Percentiles rank a stretch among this genome's conserved stretches.
phyloP scores from a whole-genome alignment of 1,139 yeast species.

The Yamadazyma spencermartinsiae region DNA sequence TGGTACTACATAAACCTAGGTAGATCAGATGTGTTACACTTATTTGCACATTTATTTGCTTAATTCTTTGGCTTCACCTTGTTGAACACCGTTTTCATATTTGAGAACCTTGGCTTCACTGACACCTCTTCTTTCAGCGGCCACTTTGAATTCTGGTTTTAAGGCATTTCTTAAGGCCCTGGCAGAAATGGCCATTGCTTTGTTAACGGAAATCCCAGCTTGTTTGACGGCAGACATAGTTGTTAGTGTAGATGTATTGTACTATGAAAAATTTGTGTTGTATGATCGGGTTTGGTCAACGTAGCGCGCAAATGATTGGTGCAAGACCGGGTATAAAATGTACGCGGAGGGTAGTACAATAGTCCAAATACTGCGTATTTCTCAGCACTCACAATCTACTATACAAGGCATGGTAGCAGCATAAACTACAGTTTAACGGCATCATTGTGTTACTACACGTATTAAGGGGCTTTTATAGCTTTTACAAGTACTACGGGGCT shows the following conservation, averaged over 20 bases:
- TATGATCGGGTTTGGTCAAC: conserved; percentile 4
- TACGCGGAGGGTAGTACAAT: background rate
- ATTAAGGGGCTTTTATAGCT: too few relatives aligned
- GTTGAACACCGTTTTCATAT: conserved; percentile 64
- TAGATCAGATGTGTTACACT: conserved; percentile 1
- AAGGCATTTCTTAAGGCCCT: conserved; percentile 84
- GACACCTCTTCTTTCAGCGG: conserved; percentile 71
- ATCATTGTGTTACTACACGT: too few relatives aligned
- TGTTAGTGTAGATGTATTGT: background rate
- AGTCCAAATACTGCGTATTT: background rate
- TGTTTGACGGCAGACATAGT: conserved; percentile 78
- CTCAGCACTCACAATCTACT: background rate
- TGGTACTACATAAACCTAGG: too few relatives aligned
- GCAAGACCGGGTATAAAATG: background rate
- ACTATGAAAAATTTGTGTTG: conserved; percentile 3
- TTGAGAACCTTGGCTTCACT: conserved; percentile 76
- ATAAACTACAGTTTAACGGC: too few relatives aligned
- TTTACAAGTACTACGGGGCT: too few relatives aligned
- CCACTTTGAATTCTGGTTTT: conserved; percentile 81
- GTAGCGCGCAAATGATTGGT: conserved; percentile 4
- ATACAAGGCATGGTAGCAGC: background rate
- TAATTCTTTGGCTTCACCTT: conserved; percentile 35
- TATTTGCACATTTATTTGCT: conserved; percentile 16
- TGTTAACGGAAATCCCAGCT: conserved; percentile 87
- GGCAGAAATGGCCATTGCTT: conserved; percentile 89